Conservation (phyloP, 2,329 filamentous ascomycete species). For the Aspergillus sojae region DNA sequence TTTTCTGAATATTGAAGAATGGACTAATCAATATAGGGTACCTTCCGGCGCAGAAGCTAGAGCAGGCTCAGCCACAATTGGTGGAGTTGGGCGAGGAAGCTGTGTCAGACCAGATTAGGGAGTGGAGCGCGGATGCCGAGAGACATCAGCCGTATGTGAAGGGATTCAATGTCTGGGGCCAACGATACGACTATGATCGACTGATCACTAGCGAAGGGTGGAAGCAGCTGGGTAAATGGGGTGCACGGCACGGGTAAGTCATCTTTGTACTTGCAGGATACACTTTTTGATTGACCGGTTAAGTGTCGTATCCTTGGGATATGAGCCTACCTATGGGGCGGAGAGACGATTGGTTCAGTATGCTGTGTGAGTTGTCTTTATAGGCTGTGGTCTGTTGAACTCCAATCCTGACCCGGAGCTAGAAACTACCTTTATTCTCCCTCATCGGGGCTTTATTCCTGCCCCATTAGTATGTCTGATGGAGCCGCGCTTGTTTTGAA, state of each 20-base stretch:
- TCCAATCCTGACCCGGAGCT: not conserved
- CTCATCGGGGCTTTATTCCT: slow-evolving; percentile 64
- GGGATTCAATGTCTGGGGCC: slow-evolving; percentile 64
- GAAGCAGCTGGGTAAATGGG: slow-evolving; percentile 46
- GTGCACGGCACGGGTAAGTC: slow-evolving; percentile 32
- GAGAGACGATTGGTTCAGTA: slow-evolving; percentile 29
- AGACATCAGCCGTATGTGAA: slow-evolving; percentile 64
- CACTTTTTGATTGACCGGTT: not conserved
- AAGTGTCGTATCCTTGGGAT: slow-evolving; percentile 31
- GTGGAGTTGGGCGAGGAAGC: slow-evolving; percentile 34
- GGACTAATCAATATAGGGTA: slow-evolving; percentile 20
- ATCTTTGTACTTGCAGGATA: not conserved
- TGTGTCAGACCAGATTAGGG: slow-evolving; percentile 31
- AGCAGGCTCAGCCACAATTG: slow-evolving; percentile 47
- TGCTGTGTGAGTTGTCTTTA: slow-evolving; percentile 27
- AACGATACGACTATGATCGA: slow-evolving; percentile 54
- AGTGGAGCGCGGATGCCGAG: slow-evolving; percentile 61
- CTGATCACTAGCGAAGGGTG: slow-evolving; percentile 69
- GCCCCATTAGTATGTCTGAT: slow-evolving; percentile 65
- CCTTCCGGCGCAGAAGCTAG: slow-evolving; percentile 57
- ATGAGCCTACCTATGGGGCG: slow-evolving; percentile 24
- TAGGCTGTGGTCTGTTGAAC: not conserved
- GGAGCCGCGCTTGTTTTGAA: slow-evolving; percentile 40
- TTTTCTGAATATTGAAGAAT: not conserved
- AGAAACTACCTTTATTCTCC: slow-evolving; percentile 60